Evolutionary conservation across 108 stramenopile species (phyloP).

Genomic region (Hondaea fermentalgiana): DNA sequence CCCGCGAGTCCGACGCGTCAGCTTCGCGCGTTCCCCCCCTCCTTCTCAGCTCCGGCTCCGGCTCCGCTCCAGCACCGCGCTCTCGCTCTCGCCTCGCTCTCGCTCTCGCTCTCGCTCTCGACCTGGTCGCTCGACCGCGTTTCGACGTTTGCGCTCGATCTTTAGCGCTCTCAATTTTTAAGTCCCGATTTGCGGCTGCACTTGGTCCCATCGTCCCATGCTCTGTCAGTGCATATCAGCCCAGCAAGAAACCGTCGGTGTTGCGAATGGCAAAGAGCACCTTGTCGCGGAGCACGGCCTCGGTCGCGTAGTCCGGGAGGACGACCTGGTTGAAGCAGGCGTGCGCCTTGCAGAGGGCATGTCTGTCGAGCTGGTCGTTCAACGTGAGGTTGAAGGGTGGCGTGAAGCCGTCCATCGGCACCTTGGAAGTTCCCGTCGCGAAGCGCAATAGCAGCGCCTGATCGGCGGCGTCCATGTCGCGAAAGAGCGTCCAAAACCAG

Average conservation of each 20-base stretch:
- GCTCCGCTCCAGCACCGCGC: no score
- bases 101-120: no score
- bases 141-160: no score
- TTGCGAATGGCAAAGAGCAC: background rate
- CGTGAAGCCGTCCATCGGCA: constrained; percentile 85
- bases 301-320: background rate
- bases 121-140: no score
- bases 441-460: constrained; percentile 86
- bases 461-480: constrained; percentile 67
- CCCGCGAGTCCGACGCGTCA: no score
- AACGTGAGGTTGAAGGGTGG: constrained; percentile 32
- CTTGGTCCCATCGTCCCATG: background rate
- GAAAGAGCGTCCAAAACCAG: constrained; percentile 92
- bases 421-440: constrained; percentile 83
- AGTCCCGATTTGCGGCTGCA: no score
- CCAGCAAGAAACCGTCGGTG: background rate
- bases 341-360: background rate
- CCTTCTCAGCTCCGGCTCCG: no score
- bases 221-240: background rate
- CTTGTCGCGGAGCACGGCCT: background rate
- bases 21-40: no score
- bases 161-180: no score
- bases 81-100: no score
- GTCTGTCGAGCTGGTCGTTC: background rate
- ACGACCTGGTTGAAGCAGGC: background rate